Base-by-base conservation (phyloP, 1,284 basidiomycete species). In the Irpex rosettiformis region DNA sequence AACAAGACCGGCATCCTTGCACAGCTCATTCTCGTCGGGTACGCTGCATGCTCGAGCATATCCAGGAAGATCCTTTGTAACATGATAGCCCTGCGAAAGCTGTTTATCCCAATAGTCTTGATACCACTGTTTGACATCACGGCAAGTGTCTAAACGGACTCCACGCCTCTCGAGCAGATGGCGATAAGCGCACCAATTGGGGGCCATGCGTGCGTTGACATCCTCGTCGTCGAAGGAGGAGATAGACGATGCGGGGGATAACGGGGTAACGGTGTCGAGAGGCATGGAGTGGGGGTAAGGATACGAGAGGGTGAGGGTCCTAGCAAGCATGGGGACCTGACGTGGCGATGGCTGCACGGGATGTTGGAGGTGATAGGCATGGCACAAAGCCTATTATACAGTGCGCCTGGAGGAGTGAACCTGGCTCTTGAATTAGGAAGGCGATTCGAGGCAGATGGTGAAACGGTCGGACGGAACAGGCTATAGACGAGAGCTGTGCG, bases 1-100 rank as follows among this genome's bases (percentile, higher is more conserved):
- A 62, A 89, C 88, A 69, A 90, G 71, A 45, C 88, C 87, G 37
- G 82, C 78, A 66, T 90, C 87, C 58, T 78, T 84, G 70, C 86
- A 90, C 5, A 91, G 73, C 10, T 79, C 81, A 61, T 81, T 76
- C 54, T 88, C 83, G 63, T 82, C 80, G 42, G 69, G 65, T 24
- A 65, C 67, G 28, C 72, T 64, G 54, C 72, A 74, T 25, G 69
- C 72, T 18, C 69, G 73, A 51, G 68, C 58, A 65, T 77, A 77
- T 1, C 71, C 76, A 25, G 72, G 69, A n/a, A 67, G 65, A 56
- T 72, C 67, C 37, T 64, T 59, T 42, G 67, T 61, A 11, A 69
- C 57, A 3, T 60, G n/a, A 29, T 59, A 55, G 7, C 69, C 68
- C 33, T 70, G 61, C 10, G 67, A 61, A 51, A 65, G 56, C 55